phyloP scores from a whole-genome alignment of 148 eudicot genomes.

The Amaranthus palmeri region DNA sequence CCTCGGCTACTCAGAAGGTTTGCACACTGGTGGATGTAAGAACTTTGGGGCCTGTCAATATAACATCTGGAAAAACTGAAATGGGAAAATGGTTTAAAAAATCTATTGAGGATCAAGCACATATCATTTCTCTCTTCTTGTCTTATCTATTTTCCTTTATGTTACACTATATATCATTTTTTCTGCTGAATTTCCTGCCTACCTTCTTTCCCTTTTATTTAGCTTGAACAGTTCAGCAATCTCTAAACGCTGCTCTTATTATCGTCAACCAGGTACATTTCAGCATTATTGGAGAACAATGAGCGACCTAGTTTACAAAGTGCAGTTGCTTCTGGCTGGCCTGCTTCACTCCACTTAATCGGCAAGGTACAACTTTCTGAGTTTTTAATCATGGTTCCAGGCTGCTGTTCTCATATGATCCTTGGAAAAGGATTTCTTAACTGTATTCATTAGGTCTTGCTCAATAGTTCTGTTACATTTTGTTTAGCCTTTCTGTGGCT shows the following conservation, averaged over 20 bases:
- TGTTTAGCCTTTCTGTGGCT: not conserved
- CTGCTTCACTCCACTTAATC: constrained; percentile 90
- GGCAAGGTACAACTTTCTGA: constrained; percentile 62
- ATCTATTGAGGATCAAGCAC: not conserved
- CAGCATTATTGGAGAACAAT: constrained; percentile 66
- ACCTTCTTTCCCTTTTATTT: not conserved
- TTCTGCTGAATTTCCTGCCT: not conserved
- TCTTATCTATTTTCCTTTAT: not conserved
- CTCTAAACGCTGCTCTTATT: not conserved
- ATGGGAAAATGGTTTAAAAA: not conserved
- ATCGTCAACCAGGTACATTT: constrained; percentile 63
- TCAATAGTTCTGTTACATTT: not conserved
- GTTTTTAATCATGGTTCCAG: not conserved
- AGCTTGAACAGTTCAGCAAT: not conserved
- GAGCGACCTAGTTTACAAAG: constrained; percentile 51
- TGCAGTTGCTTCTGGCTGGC: constrained; percentile 86
- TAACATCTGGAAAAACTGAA: not conserved
- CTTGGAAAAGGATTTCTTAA: not conserved
- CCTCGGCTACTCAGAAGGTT: not conserved
- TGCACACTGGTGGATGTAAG: not conserved
- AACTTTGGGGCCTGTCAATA: not conserved
- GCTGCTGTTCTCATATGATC: not conserved
- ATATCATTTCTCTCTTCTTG: not conserved
- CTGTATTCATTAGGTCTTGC: not conserved
- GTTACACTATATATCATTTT: not conserved